Percentiles rank a stretch among this genome's conserved stretches.
Evolutionary conservation across 2,329 filamentous ascomycete genomes (phyloP).

Genomic region (Chalaropsis thielavioides): DNA sequence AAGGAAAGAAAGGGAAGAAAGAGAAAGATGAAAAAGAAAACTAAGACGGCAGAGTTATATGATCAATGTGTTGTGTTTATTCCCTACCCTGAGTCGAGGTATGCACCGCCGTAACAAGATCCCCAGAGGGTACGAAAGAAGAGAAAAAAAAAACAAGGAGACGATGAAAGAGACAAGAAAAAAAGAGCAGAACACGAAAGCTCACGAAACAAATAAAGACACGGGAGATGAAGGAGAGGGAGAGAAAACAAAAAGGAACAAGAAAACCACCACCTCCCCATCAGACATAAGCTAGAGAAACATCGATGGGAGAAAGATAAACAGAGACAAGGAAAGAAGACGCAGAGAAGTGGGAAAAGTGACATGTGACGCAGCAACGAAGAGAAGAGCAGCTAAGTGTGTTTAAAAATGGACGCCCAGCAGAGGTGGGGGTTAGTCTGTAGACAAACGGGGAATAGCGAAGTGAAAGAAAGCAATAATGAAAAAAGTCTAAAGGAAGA

Average conservation of each 20-base stretch:
- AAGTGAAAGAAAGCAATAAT: background rate
- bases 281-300: background rate
- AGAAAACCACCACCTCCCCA: background rate
- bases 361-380: slow-evolving; percentile 2
- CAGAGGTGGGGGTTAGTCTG: background rate
- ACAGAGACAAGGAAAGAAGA: background rate
- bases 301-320: background rate
- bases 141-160: too few species aligned
- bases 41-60: background rate
- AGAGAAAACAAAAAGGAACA: background rate
- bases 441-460: background rate
- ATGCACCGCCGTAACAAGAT: background rate
- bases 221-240: background rate
- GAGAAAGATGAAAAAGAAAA: background rate
- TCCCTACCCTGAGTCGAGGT: background rate
- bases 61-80: background rate
- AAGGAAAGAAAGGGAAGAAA: background rate
- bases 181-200: slow-evolving; percentile 4
- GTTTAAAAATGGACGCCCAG: background rate
- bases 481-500: slow-evolving; percentile 3
- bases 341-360: background rate
- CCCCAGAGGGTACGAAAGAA: too few species aligned
- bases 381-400: background rate
- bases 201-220: background rate
- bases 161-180: background rate